Percentiles rank a stretch among this genome's conserved stretches.
Conservation (phyloP, 495 filamentous ascomycete genomes). For the Neurospora tetrasperma region DNA sequence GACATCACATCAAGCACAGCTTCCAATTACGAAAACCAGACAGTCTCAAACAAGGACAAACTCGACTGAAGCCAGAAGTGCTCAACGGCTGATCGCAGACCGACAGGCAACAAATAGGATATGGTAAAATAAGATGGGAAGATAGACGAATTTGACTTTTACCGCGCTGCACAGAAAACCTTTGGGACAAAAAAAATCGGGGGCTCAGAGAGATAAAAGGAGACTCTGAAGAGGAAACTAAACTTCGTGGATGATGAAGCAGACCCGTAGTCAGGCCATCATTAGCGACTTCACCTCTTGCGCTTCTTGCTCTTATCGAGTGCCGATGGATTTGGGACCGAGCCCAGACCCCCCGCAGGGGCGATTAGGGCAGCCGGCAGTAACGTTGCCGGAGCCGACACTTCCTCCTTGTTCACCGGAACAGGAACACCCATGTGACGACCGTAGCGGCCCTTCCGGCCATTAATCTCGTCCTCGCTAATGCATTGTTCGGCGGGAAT, state of each 20-base stretch:
- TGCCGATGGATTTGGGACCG: background rate
- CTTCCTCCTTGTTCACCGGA: slow-evolving; percentile 45
- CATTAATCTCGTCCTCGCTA: slow-evolving; percentile 94
- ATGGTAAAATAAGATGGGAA: background rate
- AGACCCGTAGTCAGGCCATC: background rate
- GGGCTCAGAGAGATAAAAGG: background rate
- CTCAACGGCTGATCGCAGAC: background rate
- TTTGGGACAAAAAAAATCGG: background rate
- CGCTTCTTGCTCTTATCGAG: slow-evolving; percentile 41
- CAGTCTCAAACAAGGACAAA: background rate
- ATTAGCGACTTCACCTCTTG: slow-evolving; percentile 25
- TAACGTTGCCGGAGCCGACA: slow-evolving; percentile 21
- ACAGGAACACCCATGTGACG: slow-evolving; percentile 93
- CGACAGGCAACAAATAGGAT: background rate
- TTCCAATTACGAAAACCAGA: background rate
- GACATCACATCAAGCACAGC: background rate
- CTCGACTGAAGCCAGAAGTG: background rate
- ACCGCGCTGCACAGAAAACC: background rate
- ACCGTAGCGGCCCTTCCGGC: slow-evolving; percentile 90
- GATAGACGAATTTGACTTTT: background rate
- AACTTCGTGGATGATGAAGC: background rate
- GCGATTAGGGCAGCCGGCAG: slow-evolving; percentile 32
- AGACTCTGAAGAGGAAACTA: background rate
- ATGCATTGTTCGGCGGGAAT: slow-evolving; percentile 85
- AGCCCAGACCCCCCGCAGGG: background rate